Percentiles rank a stretch among this genome's conserved stretches.
Evolutionary conservation across 2,329 filamentous ascomycete species (phyloP).

Genomic region (Dactylellina cionopaga): DNA sequence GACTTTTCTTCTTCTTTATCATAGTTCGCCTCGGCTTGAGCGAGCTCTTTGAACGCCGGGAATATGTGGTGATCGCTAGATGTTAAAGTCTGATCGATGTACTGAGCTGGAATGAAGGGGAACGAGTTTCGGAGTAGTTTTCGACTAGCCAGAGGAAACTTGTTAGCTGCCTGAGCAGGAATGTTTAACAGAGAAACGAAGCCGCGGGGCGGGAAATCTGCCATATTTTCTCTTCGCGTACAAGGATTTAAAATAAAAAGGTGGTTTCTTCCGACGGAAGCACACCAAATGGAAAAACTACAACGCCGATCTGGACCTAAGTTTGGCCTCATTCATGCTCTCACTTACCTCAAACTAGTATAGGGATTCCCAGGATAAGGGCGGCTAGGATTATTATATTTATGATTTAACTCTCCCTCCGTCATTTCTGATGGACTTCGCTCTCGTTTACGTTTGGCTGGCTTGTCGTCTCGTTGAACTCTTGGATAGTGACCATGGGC

Average conservation of each 20-base stretch:
- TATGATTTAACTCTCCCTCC: slow-evolving; percentile 42
- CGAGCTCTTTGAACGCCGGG: slow-evolving; percentile 58
- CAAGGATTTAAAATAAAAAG: no score
- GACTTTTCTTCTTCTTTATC: slow-evolving; percentile 50
- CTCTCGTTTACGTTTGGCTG: slow-evolving; percentile 60
- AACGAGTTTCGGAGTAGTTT: slow-evolving; percentile 60
- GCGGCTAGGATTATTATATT: slow-evolving; percentile 58
- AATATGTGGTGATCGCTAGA: slow-evolving; percentile 58
- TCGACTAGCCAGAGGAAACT: slow-evolving; percentile 54
- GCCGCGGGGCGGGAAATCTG: no score
- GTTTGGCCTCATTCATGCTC: slow-evolving; percentile 53
- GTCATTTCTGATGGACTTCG: slow-evolving; percentile 57
- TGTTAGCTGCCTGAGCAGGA: slow-evolving; percentile 46
- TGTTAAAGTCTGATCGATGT: slow-evolving; percentile 59
- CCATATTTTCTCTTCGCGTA: no score
- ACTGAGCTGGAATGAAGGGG: slow-evolving; percentile 59
- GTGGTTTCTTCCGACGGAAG: not conserved
- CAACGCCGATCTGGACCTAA: no score
- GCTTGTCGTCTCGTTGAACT: slow-evolving; percentile 61
- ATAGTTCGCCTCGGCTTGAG: slow-evolving; percentile 60
- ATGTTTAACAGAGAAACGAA: no score
- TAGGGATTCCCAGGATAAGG: slow-evolving; percentile 51
- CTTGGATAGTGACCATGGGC: slow-evolving; percentile 62
- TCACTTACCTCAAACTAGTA: slow-evolving; percentile 22
- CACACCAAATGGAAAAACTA: no score